These are phyloP conservation scores for Nidula microcarpa DNA, from an alignment of 768 basidiomycete species.

Conservation along the genomic window DNA sequence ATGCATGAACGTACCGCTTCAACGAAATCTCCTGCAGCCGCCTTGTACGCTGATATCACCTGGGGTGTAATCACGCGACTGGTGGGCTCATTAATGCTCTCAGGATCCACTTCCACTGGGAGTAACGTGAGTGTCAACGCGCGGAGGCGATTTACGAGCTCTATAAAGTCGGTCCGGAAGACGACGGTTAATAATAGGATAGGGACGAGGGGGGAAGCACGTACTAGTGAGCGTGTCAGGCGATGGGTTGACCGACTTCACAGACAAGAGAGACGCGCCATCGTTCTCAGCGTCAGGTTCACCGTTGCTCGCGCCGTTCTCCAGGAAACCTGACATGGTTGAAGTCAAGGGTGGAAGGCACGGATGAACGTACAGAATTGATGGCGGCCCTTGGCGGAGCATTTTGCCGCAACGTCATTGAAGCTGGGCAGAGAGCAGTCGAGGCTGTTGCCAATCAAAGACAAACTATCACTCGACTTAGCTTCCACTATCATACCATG, in stretches of 20 bases:
- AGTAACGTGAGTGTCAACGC: constrained; percentile 72
- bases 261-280: constrained; percentile 38
- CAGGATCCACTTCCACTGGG: constrained; percentile 74
- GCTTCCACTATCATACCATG: constrained; percentile 29
- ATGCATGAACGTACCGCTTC: constrained; percentile 59
- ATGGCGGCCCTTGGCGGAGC: background rate
- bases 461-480: constrained; percentile 20
- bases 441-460: constrained; percentile 23
- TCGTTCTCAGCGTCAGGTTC: constrained; percentile 42
- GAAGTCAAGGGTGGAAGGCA: background rate
- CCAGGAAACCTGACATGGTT: constrained; percentile 28
- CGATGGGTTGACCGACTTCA: constrained; percentile 48
- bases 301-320: constrained; percentile 2
- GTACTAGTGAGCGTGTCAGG: constrained; percentile 77
- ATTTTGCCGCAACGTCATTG: background rate
- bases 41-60: constrained; percentile 73
- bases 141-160: constrained; percentile 77
- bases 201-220: constrained; percentile 13
- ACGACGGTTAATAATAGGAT: background rate
- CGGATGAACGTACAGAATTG: constrained; percentile 1
- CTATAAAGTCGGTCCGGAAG: constrained; percentile 29
- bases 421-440: background rate
- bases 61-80: constrained; percentile 80
- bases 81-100: constrained; percentile 67
- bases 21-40: constrained; percentile 83